Base-by-base conservation (phyloP, 257 asterid species). In the Osmanthus fragrans region DNA sequence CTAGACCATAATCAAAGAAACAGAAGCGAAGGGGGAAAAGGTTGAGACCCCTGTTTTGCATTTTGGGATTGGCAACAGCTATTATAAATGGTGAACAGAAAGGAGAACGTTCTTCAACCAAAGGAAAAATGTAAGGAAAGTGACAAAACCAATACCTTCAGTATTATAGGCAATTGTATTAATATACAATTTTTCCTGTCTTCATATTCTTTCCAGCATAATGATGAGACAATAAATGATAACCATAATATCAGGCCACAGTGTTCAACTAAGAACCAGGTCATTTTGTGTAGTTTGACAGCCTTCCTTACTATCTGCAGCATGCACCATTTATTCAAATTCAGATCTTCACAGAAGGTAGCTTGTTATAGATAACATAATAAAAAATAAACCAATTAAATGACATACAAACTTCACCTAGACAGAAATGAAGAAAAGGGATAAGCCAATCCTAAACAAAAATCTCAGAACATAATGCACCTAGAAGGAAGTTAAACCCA, bases 221-320 rank as follows among this genome's bases (percentile, higher is more conserved):
- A 77, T 73, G 89, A 84, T 77, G 96, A 84, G 80, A 91, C 83
- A 82, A 89, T 81, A 80, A 94, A 87, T 21, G 97, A 92, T 82
- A 92, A 72, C 99, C 97, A 94, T 76, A 90, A 79, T 74, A 94
- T 82, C 69, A 92, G 78, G 74, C 97, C 97, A 89, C 96, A 84
- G 76, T 88, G 87, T 83, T 85, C 89, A 76, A 92, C 92, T 80
- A 94, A 84, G 82, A 82, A 85, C 90, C 89, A 60, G 67, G 86
- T 83, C 51, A 90, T 72, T 80, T 90, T 90, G 51, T 80, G 91
- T 73, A 91, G 76, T 58, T 76, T 88, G 70, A 82, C 88, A 65
- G 96, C 90, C 90, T 88, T 94, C 90, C 88, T 91, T 72, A 94
- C 80, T 76, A 90, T 86, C 99, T 94, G 96, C 91, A 88, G 77